Evolutionary conservation across 108 stramenopile genomes (phyloP), one percentile per base, ranked within the genome.

Genomic region (Stephanodiscus triporus): DNA sequence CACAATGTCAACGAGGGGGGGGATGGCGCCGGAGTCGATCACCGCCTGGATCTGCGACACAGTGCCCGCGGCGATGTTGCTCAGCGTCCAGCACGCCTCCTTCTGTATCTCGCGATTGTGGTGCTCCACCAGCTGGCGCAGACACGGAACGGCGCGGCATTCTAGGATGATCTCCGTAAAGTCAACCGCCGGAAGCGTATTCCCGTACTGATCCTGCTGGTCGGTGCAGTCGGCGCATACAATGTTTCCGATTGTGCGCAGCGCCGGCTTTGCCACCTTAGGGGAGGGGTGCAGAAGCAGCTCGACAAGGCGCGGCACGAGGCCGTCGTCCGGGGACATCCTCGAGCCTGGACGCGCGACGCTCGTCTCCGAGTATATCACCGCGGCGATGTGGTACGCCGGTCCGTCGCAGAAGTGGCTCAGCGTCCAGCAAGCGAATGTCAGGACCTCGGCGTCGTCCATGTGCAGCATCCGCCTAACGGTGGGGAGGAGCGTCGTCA

Each of bases 61-160:
- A 1, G 97, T 99, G 11, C 98, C 98, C 32, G 98, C 98, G 10
- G 98, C 97, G 75, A 99, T 99, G 77, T 99, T 99, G 20, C 91
- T 93, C 20, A 99, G 72, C 1, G 98, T 98, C 98, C 98, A 98
- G 59, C 97, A 92, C 9, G 97, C 96, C 82, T 98, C 98, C 82
- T 98, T 98, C 78, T 97, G 96, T 36, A 98, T 97, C 77, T 97
- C 98, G 2, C 96, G 89, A 74, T 97, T 97, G 72, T 60, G 79
- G 68, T 97, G 96, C 27, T 84, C 86, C 36, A 97, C 86, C 59
- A 98, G 86, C 58, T 88, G 82, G 49, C 86, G 85, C 51, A 98
- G 78, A 30, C 87, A 81, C 0, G 95, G 96, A 0, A 98, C 96
- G 6, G 96, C 97, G 24, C 90, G 84, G 56, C 92, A 95, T 64